These are phyloP conservation scores for Suillus ampliporus DNA, from an alignment of 768 basidiomycete genomes.

Conservation along the genomic window DNA sequence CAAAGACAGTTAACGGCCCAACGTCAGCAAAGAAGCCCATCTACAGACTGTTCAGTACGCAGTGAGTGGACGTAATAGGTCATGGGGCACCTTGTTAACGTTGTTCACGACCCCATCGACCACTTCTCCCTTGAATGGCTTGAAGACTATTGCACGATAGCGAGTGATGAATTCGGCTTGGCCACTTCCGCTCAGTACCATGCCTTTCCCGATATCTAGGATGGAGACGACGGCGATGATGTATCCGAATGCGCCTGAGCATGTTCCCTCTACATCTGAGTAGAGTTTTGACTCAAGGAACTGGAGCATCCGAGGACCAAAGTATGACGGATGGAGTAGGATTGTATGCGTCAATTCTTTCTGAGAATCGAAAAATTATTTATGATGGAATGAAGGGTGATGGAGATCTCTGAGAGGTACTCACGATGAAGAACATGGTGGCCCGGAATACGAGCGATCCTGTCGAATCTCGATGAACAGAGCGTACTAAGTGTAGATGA, in stretches of 20 bases:
- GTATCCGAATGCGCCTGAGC: constrained; percentile 93
- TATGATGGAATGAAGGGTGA: background rate
- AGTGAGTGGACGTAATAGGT: background rate
- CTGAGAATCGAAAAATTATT: constrained; percentile 46
- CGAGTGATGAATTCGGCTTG: constrained; percentile 95
- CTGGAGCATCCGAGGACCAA: constrained; percentile 93
- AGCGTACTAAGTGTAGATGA: background rate
- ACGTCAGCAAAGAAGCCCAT: constrained; percentile 99
- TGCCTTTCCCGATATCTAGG: constrained; percentile 89
- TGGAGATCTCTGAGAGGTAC: constrained; percentile 29
- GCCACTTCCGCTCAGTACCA: constrained; percentile 89
- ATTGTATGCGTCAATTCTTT: constrained; percentile 98
- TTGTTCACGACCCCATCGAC: constrained; percentile 96
- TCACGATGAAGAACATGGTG: constrained; percentile 75
- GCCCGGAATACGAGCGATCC: background rate
- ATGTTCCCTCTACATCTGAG: constrained; percentile 96
- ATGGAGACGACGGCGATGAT: constrained; percentile 93
- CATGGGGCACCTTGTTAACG: constrained; percentile 82
- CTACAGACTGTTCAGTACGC: constrained; percentile 45
- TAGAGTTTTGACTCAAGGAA: constrained; percentile 94
- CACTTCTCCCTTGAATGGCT: constrained; percentile 99
- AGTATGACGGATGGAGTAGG: constrained; percentile 96
- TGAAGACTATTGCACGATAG: constrained; percentile 97
- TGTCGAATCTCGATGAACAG: background rate
- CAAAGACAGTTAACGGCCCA: constrained; percentile 92